Conservation (phyloP, 2,329 filamentous ascomycete genomes). For the Colletotrichum shisoi region DNA sequence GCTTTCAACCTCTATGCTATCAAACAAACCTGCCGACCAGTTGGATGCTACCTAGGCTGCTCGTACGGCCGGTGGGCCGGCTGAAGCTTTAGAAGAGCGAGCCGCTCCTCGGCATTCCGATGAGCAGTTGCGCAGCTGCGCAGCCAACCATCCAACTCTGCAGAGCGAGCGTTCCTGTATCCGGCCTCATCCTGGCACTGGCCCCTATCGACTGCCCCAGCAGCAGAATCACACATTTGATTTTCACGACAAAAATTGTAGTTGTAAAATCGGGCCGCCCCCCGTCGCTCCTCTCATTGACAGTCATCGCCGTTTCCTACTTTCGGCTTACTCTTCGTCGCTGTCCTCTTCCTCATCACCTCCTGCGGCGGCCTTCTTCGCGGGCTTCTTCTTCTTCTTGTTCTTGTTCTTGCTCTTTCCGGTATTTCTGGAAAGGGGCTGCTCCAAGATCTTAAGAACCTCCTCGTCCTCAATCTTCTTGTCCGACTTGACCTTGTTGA, state of each 20-base stretch:
- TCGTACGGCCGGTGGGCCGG: conserved; percentile 7
- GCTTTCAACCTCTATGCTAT: conserved; percentile 25
- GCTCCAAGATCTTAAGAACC: conserved; percentile 91
- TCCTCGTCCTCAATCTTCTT: conserved; percentile 99
- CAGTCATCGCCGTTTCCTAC: conserved; percentile 26
- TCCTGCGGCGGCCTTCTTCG: conserved; percentile 54
- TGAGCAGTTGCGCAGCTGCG: conserved; percentile 22
- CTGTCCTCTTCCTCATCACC: conserved; percentile 46
- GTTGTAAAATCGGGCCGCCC: conserved; percentile 31
- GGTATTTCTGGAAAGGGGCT: conserved; percentile 84
- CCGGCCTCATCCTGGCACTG: conserved; percentile 31
- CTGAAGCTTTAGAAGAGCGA: conserved; percentile 19
- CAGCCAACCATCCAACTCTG: conserved; percentile 21
- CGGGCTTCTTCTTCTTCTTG: conserved; percentile 75
- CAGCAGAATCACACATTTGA: conserved; percentile 35
- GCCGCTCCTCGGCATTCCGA: conserved; percentile 14
- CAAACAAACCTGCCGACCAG: neutral
- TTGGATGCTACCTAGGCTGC: conserved; percentile 9
- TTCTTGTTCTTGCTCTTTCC: conserved; percentile 94
- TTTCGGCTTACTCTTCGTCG: conserved; percentile 48
- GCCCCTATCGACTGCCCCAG: conserved; percentile 27
- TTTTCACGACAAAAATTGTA: conserved; percentile 35
- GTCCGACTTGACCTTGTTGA: conserved; percentile 87
- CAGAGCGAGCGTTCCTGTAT: conserved; percentile 40
- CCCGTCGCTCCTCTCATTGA: conserved; percentile 33